Conservation (phyloP, 2,329 filamentous ascomycete genomes). For the Ceratocystis colombiana region DNA sequence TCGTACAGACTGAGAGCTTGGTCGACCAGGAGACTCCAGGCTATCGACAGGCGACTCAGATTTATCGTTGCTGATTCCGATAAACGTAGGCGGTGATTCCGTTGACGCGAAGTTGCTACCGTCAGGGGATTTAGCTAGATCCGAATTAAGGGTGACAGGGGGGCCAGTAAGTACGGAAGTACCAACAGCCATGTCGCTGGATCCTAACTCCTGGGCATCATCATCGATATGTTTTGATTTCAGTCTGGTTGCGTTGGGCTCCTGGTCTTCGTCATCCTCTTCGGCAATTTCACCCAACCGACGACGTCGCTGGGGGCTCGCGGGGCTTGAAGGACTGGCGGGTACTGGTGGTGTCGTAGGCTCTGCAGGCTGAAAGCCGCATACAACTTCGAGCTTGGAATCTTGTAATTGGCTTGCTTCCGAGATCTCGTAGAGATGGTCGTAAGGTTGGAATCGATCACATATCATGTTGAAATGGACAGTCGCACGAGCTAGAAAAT, state of each 20-base stretch:
- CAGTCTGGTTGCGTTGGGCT: conserved; percentile 42
- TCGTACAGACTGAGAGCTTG: conserved; percentile 45
- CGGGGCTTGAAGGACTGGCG: conserved; percentile 68
- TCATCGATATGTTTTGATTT: conserved; percentile 43
- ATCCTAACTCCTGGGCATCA: conserved; percentile 27
- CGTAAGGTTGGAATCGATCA: conserved; percentile 71
- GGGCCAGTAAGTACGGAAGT: conserved; percentile 27
- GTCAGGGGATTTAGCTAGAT: conserved; percentile 43
- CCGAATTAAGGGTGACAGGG: conserved; percentile 43
- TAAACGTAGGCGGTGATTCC: conserved; percentile 43
- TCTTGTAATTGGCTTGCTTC: conserved; percentile 73
- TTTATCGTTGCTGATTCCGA: conserved; percentile 35
- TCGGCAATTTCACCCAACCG: conserved; percentile 90
- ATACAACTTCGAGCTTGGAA: conserved; percentile 75
- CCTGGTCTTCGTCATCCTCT: conserved; percentile 67
- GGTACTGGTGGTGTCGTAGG: conserved; percentile 33
- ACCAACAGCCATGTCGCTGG: background rate
- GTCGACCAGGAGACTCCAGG: conserved; percentile 34
- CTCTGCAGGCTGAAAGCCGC: conserved; percentile 78
- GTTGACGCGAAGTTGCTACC: conserved; percentile 43
- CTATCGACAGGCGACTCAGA: conserved; percentile 40
- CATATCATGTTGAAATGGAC: conserved; percentile 59
- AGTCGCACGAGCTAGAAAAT: conserved; percentile 61
- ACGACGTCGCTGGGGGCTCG: conserved; percentile 64
- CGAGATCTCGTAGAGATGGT: conserved; percentile 70